Evolutionary conservation across 2,329 filamentous ascomycete species (phyloP).

Genomic region (Hypoxylon sp.): DNA sequence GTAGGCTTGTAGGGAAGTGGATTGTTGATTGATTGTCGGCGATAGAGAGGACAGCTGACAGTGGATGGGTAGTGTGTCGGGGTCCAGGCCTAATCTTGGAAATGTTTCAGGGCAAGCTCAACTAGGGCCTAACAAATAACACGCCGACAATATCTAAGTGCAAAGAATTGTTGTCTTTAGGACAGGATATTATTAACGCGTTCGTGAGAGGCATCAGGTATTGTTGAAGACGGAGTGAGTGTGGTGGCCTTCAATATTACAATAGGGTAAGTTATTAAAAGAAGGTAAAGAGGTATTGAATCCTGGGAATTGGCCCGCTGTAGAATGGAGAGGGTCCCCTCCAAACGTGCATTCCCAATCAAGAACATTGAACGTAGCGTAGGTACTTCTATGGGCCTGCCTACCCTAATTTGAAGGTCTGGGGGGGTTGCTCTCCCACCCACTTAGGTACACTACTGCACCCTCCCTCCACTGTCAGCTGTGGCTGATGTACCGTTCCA

Average conservation of each 20-base stretch:
- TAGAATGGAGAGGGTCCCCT: conserved; percentile 12
- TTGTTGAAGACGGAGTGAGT: conserved; percentile 23
- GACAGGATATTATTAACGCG: conserved; percentile 28
- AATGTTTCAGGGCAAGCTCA: conserved; percentile 37
- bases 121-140: conserved; percentile 33
- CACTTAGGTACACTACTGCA: conserved; percentile 9
- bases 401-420: conserved; percentile 6
- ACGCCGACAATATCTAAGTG: conserved; percentile 31
- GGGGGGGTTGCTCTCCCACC: conserved; percentile 8
- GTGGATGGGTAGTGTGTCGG: conserved; percentile 30
- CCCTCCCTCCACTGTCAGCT: conserved; percentile 12
- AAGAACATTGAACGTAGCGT: background rate
- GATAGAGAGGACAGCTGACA: conserved; percentile 24
- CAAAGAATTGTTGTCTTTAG: conserved; percentile 19
- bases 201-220: conserved; percentile 25
- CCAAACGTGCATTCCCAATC: conserved; percentile 13
- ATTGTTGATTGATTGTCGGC: conserved; percentile 36
- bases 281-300: conserved; percentile 6
- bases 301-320: conserved; percentile 18
- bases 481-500: conserved; percentile 30
- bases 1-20: conserved; percentile 36
- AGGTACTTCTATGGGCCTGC: conserved; percentile 3
- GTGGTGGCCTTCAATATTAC: conserved; percentile 41
- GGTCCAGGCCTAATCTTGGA: conserved; percentile 28
- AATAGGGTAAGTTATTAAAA: conserved; percentile 31